Evolutionary conservation across 2,329 filamentous ascomycete genomes (phyloP), one percentile per base, ranked within the genome.

Genomic region (Claviceps arundinis): DNA sequence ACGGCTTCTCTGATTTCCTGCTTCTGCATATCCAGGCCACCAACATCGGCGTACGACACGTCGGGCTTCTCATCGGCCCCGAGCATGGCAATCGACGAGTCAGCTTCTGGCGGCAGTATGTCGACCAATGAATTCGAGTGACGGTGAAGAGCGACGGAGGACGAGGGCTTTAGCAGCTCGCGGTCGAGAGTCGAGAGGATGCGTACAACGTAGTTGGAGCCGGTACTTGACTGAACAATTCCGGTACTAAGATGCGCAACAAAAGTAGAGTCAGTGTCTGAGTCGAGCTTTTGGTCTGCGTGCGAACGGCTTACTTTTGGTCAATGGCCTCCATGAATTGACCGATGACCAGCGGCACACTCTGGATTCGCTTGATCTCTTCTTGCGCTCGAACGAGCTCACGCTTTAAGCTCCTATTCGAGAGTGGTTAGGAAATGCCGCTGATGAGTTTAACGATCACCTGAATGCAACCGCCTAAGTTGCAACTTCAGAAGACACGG

Each of bases 261-360:
- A 46, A 5, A 9, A 17, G 30, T 41, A 34, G n/a, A 17, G 43
- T 51, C 37, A 51, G 43, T 37, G 24, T n/a, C 41, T 43, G 8
- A 5, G n/a, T 42, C 4, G 22, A 37, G 34, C 13, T 40, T 41
- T 37, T 41, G 37, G 46, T 40, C 48, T 17, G n/a, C 8, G 41
- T n/a, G 24, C 8, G 26, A 19, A 24, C 16, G 45, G 19, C 80
- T 68, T 78, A 95, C 89, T 96, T 98, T 73, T 98, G 93, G 69
- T 98, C 93, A 66, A 98, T 98, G 52, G 93, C 93, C 73, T 98
- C 93, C 93, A 98, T 98, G 67, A 98, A 98, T 72, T 98, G 93
- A 55, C 93, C 93, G 67, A 98, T 98, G 57, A 98, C 93, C 56
- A 98, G 74, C 30, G 93, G 93, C 51, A 98, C 93, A 69, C 89